These are phyloP conservation scores for Chaetoscypha palmicola DNA, from an alignment of 2,329 filamentous ascomycete species.

Conservation along the genomic window DNA sequence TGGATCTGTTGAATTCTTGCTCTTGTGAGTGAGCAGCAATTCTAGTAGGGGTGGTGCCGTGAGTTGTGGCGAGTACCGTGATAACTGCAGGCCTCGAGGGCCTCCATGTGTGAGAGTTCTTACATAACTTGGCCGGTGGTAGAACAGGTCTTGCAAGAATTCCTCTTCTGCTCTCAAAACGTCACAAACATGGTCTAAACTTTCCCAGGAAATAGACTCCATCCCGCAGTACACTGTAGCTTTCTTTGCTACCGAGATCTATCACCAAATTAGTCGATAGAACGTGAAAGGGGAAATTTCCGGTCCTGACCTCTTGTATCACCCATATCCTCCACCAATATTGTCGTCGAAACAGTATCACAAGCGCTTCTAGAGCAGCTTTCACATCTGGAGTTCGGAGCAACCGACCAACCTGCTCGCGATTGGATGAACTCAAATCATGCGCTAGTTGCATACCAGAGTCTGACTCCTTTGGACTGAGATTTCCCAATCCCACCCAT, in stretches of 20 bases:
- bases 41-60: constrained; percentile 21
- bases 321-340: constrained; percentile 39
- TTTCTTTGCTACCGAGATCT: constrained; percentile 19
- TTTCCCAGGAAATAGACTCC: constrained; percentile 32
- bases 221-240: constrained; percentile 34
- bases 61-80: constrained; percentile 15
- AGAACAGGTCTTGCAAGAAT: constrained; percentile 15
- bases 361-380: constrained; percentile 27
- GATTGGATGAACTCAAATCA: constrained; percentile 12
- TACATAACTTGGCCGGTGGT: constrained; percentile 14
- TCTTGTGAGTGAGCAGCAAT: constrained; percentile 23
- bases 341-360: constrained; percentile 33
- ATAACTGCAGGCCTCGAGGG: constrained; percentile 21
- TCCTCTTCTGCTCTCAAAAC: constrained; percentile 14
- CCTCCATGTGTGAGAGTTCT: constrained; percentile 21
- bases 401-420: constrained; percentile 10
- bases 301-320: constrained; percentile 36
- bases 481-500: constrained; percentile 8
- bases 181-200: constrained; percentile 28
- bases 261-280: background rate
- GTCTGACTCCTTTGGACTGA: too few relatives aligned
- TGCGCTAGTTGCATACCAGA: constrained; percentile 16
- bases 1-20: constrained; percentile 26
- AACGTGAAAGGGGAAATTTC: background rate
- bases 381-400: constrained; percentile 10